phyloP scores from a whole-genome alignment of 345 rosid species.

The Angophora floribunda region DNA sequence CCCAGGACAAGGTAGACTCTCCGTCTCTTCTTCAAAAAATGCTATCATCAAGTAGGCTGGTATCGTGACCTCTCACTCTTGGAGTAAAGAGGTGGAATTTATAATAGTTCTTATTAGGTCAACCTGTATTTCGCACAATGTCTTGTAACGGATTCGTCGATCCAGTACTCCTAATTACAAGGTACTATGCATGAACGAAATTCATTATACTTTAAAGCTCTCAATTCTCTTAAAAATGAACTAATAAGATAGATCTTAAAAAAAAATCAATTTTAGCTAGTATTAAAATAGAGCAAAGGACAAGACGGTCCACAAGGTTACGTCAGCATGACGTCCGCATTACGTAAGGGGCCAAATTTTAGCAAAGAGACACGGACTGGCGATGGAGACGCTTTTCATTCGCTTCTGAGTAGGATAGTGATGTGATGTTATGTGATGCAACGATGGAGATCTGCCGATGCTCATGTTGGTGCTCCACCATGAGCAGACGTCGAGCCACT shows the following conservation, averaged over 20 bases:
- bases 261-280: neutral
- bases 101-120: no score
- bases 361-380: neutral
- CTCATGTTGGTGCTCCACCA: neutral
- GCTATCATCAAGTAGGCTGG: no score
- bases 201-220: neutral
- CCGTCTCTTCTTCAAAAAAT: no score
- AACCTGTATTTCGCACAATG: no score
- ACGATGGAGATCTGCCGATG: neutral
- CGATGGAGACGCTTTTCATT: neutral
- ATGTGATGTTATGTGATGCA: neutral
- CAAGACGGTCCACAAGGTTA: neutral
- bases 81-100: no score
- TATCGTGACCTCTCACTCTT: no score
- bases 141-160: no score
- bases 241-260: neutral
- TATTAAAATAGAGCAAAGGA: no score
- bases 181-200: neutral
- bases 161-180: no score
- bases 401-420: neutral
- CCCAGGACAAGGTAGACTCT: no score
- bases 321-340: neutral
- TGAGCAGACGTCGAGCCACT: neutral
- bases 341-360: neutral
- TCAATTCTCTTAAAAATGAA: neutral